phyloP scores from a whole-genome alignment of 306 rosid genomes.

The Vicia villosa region DNA sequence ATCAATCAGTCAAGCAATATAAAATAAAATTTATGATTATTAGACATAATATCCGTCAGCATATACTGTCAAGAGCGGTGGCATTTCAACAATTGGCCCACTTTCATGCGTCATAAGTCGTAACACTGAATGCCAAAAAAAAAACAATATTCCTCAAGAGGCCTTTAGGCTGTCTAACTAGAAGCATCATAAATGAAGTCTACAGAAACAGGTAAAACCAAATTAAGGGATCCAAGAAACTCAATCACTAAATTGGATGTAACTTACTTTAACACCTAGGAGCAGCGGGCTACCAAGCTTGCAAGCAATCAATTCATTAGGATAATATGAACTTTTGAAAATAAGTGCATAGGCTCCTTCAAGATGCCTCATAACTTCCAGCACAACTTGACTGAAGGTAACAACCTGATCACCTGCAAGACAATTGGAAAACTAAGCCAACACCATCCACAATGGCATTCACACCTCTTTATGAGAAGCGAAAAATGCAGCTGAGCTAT shows the following conservation, averaged over 20 bases:
- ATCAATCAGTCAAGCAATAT: conserved; percentile 12
- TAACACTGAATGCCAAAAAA: conserved; percentile 7
- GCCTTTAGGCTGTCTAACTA: conserved; percentile 13
- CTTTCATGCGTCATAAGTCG: conserved; percentile 10
- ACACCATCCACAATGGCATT: conserved; percentile 31
- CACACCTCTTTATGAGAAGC: conserved; percentile 1
- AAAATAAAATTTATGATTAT: conserved; percentile 9
- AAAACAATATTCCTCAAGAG: not conserved
- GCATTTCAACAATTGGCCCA: not conserved
- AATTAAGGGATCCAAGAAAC: conserved; percentile 19
- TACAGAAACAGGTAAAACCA: conserved; percentile 8
- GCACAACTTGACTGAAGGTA: conserved; percentile 93
- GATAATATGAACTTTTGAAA: conserved; percentile 90
- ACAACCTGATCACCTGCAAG: conserved; percentile 74
- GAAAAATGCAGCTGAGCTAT: not conserved
- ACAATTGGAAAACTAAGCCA: conserved; percentile 40
- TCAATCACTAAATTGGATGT: conserved; percentile 11
- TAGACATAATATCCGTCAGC: not conserved
- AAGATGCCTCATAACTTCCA: conserved; percentile 98
- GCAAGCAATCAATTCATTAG: conserved; percentile 97
- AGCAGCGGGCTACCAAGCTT: conserved; percentile 97
- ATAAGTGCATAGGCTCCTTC: conserved; percentile 99
- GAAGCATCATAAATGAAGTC: conserved; percentile 14
- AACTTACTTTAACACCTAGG: conserved; percentile 90
- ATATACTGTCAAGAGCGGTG: conserved; percentile 1